Evolutionary conservation across 495 filamentous ascomycete genomes (phyloP).

Genomic region (Cryomyces minteri): DNA sequence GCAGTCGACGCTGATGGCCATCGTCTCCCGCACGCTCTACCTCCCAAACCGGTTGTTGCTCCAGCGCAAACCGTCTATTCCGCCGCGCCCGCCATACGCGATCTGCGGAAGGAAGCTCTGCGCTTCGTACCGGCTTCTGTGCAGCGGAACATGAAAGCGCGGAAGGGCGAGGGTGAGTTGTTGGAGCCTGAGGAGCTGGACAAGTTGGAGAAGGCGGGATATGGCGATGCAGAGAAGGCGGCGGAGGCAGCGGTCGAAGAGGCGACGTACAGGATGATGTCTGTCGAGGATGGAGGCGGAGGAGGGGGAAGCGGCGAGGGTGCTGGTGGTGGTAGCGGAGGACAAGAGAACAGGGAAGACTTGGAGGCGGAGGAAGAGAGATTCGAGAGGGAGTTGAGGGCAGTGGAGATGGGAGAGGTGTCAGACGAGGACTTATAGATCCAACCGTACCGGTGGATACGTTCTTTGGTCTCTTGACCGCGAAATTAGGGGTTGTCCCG

Average conservation of each 20-base stretch:
- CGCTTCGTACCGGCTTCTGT: slow-evolving; percentile 70
- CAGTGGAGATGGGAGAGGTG: slow-evolving; percentile 2
- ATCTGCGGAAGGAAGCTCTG: slow-evolving; percentile 72
- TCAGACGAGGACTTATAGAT: no score
- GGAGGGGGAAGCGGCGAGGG: no score
- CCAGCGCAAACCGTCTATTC: slow-evolving; percentile 63
- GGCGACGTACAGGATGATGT: not conserved
- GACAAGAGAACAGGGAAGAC: no score
- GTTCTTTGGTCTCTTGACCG: no score
- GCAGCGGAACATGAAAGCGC: slow-evolving; percentile 54
- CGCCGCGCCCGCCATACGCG: slow-evolving; percentile 60
- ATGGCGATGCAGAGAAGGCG: slow-evolving; percentile 20
- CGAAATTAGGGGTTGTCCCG: no score
- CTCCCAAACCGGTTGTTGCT: slow-evolving; percentile 19
- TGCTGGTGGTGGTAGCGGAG: no score
- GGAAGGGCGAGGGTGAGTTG: slow-evolving; percentile 46
- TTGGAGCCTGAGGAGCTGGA: slow-evolving; percentile 75
- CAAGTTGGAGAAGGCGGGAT: slow-evolving; percentile 52
- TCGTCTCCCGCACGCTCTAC: slow-evolving; percentile 16
- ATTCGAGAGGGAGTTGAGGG: slow-evolving; percentile 11
- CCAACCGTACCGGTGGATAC: no score
- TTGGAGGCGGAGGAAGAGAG: not conserved
- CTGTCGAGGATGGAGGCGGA: no score
- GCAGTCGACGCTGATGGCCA: slow-evolving; percentile 14
- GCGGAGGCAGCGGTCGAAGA: slow-evolving; percentile 8